A percentile compares a stretch with the other conserved stretches of the same genome.
Evolutionary conservation across 148 eudicot genomes (phyloP).

Genomic region (Amaranthus palmeri): DNA sequence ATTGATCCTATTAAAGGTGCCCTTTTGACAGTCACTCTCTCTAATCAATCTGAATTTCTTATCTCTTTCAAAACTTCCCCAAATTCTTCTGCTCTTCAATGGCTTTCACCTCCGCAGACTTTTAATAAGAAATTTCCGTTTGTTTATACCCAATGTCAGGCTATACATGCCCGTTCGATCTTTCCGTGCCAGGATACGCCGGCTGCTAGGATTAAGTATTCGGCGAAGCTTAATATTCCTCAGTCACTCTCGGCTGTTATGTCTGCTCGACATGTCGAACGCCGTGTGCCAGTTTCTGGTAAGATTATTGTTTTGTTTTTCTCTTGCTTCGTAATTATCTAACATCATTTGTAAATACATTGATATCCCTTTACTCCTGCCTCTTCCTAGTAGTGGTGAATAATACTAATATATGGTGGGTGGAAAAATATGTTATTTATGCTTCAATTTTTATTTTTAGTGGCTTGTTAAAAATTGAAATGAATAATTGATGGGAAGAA

Average conservation of each 20-base stretch:
- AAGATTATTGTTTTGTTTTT: not conserved
- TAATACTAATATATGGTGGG: no score
- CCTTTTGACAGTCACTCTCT: slow-evolving; percentile 24
- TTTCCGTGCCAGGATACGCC: slow-evolving; percentile 98
- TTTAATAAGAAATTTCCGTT: slow-evolving; percentile 59
- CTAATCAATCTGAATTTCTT: slow-evolving; percentile 18
- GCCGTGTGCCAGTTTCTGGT: slow-evolving; percentile 52
- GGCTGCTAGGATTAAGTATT: slow-evolving; percentile 56
- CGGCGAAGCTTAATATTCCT: slow-evolving; percentile 70
- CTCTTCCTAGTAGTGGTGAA: no score
- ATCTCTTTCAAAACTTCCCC: slow-evolving; percentile 26
- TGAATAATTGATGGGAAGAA: not conserved
- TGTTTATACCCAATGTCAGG: slow-evolving; percentile 89
- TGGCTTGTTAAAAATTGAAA: not conserved
- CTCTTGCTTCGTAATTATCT: not conserved
- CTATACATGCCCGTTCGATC: slow-evolving; percentile 79
- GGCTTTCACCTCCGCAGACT: slow-evolving; percentile 84
- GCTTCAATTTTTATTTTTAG: not conserved
- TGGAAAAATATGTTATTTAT: not conserved
- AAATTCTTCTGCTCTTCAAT: slow-evolving; percentile 69
- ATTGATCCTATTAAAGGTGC: slow-evolving; percentile 34
- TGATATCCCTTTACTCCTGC: no score
- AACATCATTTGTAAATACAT: not conserved
- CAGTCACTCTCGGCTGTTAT: slow-evolving; percentile 58
- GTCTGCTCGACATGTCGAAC: slow-evolving; percentile 71